Conservation (phyloP, 1,284 basidiomycete species). For the Cronartium quercuum region DNA sequence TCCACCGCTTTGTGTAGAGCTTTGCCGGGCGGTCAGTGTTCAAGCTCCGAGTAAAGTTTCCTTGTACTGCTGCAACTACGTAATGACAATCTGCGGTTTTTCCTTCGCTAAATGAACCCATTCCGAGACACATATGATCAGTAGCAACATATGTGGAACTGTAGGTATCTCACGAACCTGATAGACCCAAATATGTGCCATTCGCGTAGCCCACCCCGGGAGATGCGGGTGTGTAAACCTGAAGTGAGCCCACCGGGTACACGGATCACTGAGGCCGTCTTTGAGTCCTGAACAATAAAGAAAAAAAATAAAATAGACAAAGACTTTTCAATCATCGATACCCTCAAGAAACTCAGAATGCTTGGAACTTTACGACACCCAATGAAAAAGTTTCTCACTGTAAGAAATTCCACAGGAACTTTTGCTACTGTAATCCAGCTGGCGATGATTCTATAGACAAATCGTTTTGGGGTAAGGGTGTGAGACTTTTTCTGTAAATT, state of each 20-base stretch:
- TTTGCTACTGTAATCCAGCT: slow-evolving; percentile 18
- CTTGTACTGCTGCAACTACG: slow-evolving; percentile 64
- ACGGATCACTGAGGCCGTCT: slow-evolving; percentile 20
- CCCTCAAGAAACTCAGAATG: not conserved
- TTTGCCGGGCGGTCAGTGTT: slow-evolving; percentile 62
- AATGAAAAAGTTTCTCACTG: not conserved
- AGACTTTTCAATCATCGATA: not conserved
- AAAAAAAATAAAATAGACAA: not conserved
- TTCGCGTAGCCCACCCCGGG: slow-evolving; percentile 25
- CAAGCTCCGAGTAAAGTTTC: slow-evolving; percentile 65
- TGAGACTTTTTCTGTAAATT: not conserved
- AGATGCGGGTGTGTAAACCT: slow-evolving; percentile 36
- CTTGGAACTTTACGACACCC: not conserved
- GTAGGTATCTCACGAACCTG: slow-evolving; percentile 15
- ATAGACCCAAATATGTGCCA: slow-evolving; percentile 39
- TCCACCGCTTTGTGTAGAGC: slow-evolving; percentile 66
- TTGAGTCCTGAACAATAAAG: not conserved
- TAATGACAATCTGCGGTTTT: slow-evolving; percentile 65
- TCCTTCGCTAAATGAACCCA: slow-evolving; percentile 56
- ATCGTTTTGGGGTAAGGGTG: not conserved
- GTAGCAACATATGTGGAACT: not conserved
- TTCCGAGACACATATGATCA: not conserved
- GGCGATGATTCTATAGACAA: slow-evolving; percentile 1
- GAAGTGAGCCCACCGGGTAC: slow-evolving; percentile 36
- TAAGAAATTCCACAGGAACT: slow-evolving; percentile 16